These are phyloP conservation scores for Aspergillus sclerotiicarbonarius DNA, from an alignment of 495 filamentous ascomycete genomes.

Conservation along the genomic window DNA sequence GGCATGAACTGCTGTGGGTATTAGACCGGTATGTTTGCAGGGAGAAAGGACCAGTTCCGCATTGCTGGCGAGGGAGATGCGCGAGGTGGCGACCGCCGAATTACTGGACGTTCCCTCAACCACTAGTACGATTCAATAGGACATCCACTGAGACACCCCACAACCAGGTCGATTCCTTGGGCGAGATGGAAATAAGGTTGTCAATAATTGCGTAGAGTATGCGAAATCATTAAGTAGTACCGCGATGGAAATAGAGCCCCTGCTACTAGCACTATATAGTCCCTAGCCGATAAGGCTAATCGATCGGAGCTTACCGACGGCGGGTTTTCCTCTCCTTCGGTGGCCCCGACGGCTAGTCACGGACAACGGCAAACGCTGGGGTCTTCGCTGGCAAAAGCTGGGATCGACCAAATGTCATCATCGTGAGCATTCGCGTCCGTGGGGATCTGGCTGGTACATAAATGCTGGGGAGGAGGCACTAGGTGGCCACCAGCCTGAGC, in stretches of 20 bases:
- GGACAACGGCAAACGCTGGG: not conserved
- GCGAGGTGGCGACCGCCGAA: not conserved
- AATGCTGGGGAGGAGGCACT: not conserved
- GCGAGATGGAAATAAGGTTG: not conserved
- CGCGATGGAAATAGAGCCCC: not conserved
- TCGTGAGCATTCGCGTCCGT: not conserved
- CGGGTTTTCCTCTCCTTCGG: not conserved
- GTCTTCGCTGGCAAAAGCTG: not conserved
- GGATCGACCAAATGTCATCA: not conserved
- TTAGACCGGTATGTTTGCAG: no score
- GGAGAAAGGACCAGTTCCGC: not conserved
- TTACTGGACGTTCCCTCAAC: not conserved
- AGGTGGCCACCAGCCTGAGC: not conserved
- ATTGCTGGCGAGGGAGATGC: not conserved
- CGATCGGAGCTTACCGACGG: slow-evolving; percentile 16
- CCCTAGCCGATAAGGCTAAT: slow-evolving; percentile 1
- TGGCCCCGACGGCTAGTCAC: not conserved
- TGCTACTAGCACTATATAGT: not conserved
- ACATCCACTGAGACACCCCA: no score
- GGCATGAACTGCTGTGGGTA: not conserved
- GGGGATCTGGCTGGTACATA: not conserved
- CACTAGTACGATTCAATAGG: not conserved
- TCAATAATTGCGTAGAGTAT: not conserved
- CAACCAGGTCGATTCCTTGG: not conserved
- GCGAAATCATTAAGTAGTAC: no score